phyloP scores from a whole-genome alignment of 2,329 filamentous ascomycete species.

The Fusarium proliferatum region DNA sequence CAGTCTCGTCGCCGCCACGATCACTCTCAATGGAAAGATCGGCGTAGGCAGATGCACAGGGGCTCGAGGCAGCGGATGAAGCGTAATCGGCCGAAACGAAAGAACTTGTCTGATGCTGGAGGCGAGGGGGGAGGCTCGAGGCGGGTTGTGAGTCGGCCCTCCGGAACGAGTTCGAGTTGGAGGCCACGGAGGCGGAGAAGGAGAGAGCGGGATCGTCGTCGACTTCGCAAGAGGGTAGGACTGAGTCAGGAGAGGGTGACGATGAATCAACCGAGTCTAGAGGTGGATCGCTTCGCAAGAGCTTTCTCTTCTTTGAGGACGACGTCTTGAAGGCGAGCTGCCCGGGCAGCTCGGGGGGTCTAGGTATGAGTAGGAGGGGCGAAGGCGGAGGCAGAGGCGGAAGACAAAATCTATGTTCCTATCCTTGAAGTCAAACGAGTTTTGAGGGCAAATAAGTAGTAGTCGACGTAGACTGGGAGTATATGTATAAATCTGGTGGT shows the following conservation, averaged over 20 bases:
- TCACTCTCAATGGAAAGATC: conserved; percentile 68
- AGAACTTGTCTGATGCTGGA: conserved; percentile 59
- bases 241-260: conserved; percentile 58
- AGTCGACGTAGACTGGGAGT: background rate
- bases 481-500: conserved; percentile 4
- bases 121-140: conserved; percentile 63
- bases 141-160: conserved; percentile 58
- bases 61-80: conserved; percentile 68
- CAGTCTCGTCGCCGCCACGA: conserved; percentile 60
- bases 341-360: conserved; percentile 65
- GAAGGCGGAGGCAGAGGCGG: conserved; percentile 28
- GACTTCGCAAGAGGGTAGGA: conserved; percentile 65
- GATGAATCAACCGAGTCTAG: conserved; percentile 51
- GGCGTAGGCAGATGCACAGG: conserved; percentile 65
- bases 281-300: conserved; percentile 60
- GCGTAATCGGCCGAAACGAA: conserved; percentile 61
- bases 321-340: conserved; percentile 79
- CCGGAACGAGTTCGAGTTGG: conserved; percentile 55
- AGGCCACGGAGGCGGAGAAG: conserved; percentile 58
- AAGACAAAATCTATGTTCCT: conserved; percentile 20
- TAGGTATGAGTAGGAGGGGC: conserved; percentile 28
- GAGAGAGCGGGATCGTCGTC: conserved; percentile 62
- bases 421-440: conserved; percentile 10
- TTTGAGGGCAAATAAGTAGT: conserved; percentile 2
- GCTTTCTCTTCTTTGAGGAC: conserved; percentile 79